Base-by-base conservation (phyloP, 345 rosid species). In the Lenwebbia sp. region DNA sequence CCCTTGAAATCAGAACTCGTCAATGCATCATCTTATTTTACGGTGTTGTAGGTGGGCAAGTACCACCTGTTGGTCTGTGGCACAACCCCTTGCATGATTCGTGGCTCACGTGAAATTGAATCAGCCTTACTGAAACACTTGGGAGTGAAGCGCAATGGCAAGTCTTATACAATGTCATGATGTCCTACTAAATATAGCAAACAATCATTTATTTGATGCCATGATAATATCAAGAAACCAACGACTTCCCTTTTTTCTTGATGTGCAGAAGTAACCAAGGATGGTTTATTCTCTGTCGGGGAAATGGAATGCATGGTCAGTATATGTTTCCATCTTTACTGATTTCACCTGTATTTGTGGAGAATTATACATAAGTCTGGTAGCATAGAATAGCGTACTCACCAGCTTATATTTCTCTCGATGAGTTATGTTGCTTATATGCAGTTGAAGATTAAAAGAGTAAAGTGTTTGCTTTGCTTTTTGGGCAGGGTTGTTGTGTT, bases 241-340 rank as follows among this genome's bases (percentile, higher is more conserved):
- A 28, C 9, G 13, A 40, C 86, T 84, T 51, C 47, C 81, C 21
- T 62, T 53, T 85, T 56, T 86, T 50, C 89, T 75, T 89, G 25
- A 57, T 56, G 52, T 87, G 89, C 94, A 98, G 96, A 96, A 90
- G 99, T 98, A 75, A 98, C 99, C 53, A 95, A 95, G 93, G 99
- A 98, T 92, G 99, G 99, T 60, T 90, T 98, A 87, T 98, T 98
- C 93, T 95, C 99, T 28, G 96, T 98, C 85, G 99, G 99, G 85
- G 99, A 98, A 91, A 98, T 98, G 99, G 99, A 98, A 90, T 98
- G 99, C 92, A 98, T 98, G 99, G 99, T 98, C 17, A 60, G 85
- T 86, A 55, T 41, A 13, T 58, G 51, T 41, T 54, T 30, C 23
- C 81, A 54, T 82, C 47, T 58, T 86, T 19, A 40, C 26, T 51